Evolutionary conservation across 805 yeast species (phyloP).

Genomic region (Nakazawaea molendinolei): DNA sequence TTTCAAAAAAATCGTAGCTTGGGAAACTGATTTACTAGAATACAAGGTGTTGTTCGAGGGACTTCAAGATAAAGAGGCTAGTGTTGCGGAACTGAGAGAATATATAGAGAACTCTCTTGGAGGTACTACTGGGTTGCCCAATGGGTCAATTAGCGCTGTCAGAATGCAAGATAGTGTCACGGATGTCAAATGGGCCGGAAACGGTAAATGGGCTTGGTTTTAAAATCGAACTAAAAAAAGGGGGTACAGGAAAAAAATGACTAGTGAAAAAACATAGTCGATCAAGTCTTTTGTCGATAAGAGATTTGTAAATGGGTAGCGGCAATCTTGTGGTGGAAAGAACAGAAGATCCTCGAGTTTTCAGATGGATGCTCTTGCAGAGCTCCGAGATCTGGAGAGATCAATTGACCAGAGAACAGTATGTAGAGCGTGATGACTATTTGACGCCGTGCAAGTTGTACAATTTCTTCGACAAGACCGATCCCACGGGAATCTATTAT

Average conservation of each 20-base stretch:
- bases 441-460: constrained; percentile 16
- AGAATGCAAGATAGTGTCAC: constrained; percentile 12
- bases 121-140: constrained; percentile 15
- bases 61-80: constrained; percentile 6
- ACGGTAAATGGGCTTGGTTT: constrained; percentile 24
- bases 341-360: constrained; percentile 15
- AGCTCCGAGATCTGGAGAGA: constrained; percentile 23
- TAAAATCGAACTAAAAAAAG: too few species aligned
- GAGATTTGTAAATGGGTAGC: too few species aligned
- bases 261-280: too few species aligned
- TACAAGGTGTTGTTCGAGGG: constrained; percentile 11
- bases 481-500: constrained; percentile 20
- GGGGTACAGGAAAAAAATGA: too few species aligned
- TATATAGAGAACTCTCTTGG: constrained; percentile 10
- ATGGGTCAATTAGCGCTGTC: constrained; percentile 19
- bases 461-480: constrained; percentile 14
- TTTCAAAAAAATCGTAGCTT: constrained; percentile 16
- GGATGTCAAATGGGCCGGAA: constrained; percentile 18
- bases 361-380: constrained; percentile 17
- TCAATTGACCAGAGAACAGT: constrained; percentile 17
- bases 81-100: constrained; percentile 9
- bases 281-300: too few species aligned
- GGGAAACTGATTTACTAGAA: constrained; percentile 21
- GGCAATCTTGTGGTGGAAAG: constrained; percentile 14
- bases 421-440: constrained; percentile 19